A percentile compares a stretch with the other conserved stretches of the same genome.
Conservation (phyloP, 257 asterid species). For the Ocimum tenuiflorum region DNA sequence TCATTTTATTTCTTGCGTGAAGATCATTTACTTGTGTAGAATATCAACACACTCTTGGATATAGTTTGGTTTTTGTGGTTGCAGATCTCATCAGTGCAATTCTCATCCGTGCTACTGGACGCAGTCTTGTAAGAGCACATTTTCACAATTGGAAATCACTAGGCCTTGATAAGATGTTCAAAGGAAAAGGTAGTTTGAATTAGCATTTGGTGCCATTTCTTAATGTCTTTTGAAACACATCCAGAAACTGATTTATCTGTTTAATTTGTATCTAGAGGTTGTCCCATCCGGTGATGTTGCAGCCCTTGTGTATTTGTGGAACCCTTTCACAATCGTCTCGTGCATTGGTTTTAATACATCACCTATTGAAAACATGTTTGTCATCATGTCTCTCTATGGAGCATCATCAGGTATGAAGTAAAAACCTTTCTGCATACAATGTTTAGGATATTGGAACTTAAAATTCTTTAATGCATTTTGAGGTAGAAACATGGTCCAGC, state of each 20-base stretch:
- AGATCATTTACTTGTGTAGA: constrained; percentile 13
- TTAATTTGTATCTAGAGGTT: constrained; percentile 39
- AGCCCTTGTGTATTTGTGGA: constrained; percentile 90
- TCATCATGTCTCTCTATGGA: constrained; percentile 72
- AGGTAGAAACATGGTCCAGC: constrained; percentile 9
- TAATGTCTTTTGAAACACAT: constrained; percentile 8
- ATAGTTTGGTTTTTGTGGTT: constrained; percentile 77
- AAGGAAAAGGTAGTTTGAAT: constrained; percentile 34
- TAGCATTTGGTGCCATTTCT: background rate
- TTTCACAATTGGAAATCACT: constrained; percentile 45
- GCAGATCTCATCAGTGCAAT: constrained; percentile 80
- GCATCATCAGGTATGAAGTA: constrained; percentile 65
- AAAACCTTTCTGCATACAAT: constrained; percentile 4
- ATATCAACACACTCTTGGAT: constrained; percentile 66
- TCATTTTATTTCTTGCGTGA: background rate
- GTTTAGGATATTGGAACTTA: constrained; percentile 13
- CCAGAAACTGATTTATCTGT: constrained; percentile 19
- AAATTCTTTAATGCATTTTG: background rate
- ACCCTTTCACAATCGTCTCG: constrained; percentile 80
- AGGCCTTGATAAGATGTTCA: constrained; percentile 45
- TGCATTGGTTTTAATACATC: constrained; percentile 84
- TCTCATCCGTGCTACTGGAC: constrained; percentile 79
- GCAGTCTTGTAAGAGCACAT: constrained; percentile 46
- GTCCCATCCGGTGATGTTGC: constrained; percentile 83
- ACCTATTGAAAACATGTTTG: constrained; percentile 70